Percentiles rank a stretch among this genome's conserved stretches.
These are phyloP conservation scores for Brassica napus DNA, from an alignment of 345 rosid genomes.

Conservation along the genomic window Da-Ae NC_063451.1:42734001-42734500, in stretches of 20 bases:
- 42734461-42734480: not conserved
- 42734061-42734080: constrained; percentile 6
- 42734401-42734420: not conserved
- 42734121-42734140: constrained; percentile 24
- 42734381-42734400: not conserved
- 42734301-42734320: not conserved
- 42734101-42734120: constrained; percentile 8
- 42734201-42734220: constrained; percentile 32
- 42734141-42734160: constrained; percentile 18
- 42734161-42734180: constrained; percentile 27
- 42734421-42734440: not conserved
- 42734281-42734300: not conserved
- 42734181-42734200: constrained; percentile 26
- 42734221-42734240: constrained; percentile 7
- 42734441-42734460: not conserved
- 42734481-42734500: not conserved
- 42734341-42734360: not conserved
- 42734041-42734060: too few species aligned
- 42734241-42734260: constrained; percentile 16
- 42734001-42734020: too few species aligned
- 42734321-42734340: not conserved
- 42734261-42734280: constrained; percentile 3
- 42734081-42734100: constrained; percentile 5
- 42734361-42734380: constrained; percentile 1
- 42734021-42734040: too few species aligned